phyloP scores from a whole-genome alignment of 2,329 filamentous ascomycete genomes.

The Westerdykella sp. region DNA sequence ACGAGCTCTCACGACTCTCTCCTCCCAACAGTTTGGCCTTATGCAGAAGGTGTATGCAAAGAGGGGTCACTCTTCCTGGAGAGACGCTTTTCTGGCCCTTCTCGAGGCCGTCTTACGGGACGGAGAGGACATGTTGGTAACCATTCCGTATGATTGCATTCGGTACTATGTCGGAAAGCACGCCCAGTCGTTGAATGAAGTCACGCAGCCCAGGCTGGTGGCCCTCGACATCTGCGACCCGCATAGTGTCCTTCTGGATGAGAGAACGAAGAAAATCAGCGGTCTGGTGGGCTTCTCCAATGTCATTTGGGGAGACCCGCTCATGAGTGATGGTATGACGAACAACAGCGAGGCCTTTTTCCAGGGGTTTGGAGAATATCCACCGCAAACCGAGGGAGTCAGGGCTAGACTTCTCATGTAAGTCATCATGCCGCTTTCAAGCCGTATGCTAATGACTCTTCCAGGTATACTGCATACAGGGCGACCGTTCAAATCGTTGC shows the following conservation, averaged over 20 bases:
- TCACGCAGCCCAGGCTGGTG: constrained; percentile 48
- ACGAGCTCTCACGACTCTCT: constrained; percentile 41
- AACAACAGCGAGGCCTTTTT: constrained; percentile 38
- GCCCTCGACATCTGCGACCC: constrained; percentile 45
- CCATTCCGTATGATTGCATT: constrained; percentile 51
- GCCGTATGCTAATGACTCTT: not conserved
- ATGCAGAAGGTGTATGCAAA: constrained; percentile 43
- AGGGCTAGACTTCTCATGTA: constrained; percentile 39
- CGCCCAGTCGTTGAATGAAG: constrained; percentile 43
- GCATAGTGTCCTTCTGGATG: constrained; percentile 49
- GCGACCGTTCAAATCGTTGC: constrained; percentile 39
- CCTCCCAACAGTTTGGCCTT: constrained; percentile 47
- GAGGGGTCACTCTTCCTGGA: constrained; percentile 47
- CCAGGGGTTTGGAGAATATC: constrained; percentile 39
- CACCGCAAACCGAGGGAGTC: constrained; percentile 25
- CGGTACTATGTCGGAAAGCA: constrained; percentile 45
- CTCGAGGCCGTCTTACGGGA: constrained; percentile 51
- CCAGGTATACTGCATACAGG: constrained; percentile 43
- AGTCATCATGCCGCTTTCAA: constrained; percentile 13
- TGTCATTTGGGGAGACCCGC: constrained; percentile 52
- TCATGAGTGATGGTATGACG: constrained; percentile 45
- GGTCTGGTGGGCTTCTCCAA: constrained; percentile 50
- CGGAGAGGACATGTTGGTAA: constrained; percentile 54
- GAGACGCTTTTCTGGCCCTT: constrained; percentile 47
- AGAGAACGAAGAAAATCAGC: constrained; percentile 42